Conservation (phyloP, 805 yeast species). For the Candida broadrunensis region DNA sequence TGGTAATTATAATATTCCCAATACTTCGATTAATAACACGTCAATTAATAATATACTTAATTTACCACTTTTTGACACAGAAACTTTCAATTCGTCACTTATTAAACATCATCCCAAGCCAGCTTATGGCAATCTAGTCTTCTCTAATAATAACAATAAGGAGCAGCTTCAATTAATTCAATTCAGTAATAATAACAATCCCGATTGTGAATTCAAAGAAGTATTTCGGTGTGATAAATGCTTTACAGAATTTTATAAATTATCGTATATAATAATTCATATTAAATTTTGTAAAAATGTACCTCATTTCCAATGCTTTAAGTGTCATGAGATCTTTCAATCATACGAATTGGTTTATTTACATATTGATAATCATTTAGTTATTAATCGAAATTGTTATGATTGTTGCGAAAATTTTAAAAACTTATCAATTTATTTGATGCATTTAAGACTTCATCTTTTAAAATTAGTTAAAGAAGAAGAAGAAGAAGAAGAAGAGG, state of each 20-base stretch:
- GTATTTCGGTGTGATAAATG: conserved; percentile 2
- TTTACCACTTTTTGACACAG: too few species aligned
- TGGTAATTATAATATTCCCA: too few species aligned
- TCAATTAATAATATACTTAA: too few species aligned
- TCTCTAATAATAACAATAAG: too few species aligned
- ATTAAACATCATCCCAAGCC: too few species aligned
- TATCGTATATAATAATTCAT: conserved; percentile 7
- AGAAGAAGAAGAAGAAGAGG: neutral
- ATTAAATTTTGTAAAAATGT: conserved; percentile 2
- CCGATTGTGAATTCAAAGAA: too few species aligned
- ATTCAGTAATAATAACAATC: too few species aligned
- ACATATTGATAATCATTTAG: neutral
- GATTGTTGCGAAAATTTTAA: neutral
- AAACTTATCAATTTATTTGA: neutral
- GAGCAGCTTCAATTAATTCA: too few species aligned
- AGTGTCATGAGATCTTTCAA: conserved; percentile 1
- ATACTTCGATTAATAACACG: too few species aligned
- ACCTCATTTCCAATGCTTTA: conserved; percentile 3
- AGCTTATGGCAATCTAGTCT: too few species aligned
- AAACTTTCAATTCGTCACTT: too few species aligned
- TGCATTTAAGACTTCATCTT: neutral
- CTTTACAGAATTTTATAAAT: neutral
- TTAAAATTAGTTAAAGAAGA: neutral
- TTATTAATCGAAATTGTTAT: neutral
- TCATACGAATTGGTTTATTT: neutral